phyloP scores from a whole-genome alignment of 768 basidiomycete species.

The Coprinopsis cinerea region DNA sequence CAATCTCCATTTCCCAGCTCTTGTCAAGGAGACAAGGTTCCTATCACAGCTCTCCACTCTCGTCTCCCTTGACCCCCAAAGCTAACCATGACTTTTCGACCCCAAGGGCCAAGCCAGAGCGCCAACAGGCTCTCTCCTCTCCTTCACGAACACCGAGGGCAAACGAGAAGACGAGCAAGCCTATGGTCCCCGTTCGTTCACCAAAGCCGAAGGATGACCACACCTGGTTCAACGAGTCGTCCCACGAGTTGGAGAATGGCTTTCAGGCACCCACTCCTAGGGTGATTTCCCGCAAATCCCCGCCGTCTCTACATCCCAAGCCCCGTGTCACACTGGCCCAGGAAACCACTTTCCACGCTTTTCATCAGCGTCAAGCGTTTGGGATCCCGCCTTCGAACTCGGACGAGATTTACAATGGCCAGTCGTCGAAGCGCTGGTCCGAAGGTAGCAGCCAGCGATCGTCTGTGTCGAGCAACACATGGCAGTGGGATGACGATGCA shows the following conservation, averaged over 20 bases:
- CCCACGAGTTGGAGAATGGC: not conserved
- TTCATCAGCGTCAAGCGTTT: conserved; percentile 43
- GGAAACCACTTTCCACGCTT: conserved; percentile 24
- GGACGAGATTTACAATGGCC: conserved; percentile 21
- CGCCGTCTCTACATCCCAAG: not conserved
- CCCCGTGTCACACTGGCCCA: not conserved
- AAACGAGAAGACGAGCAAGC: not conserved
- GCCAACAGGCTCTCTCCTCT: not conserved
- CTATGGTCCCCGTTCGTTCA: not conserved
- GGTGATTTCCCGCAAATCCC: not conserved
- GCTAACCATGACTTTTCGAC: not conserved
- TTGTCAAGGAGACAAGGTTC: not conserved
- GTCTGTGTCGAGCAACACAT: not conserved
- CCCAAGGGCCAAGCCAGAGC: not conserved
- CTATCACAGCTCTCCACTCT: not conserved
- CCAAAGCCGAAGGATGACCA: not conserved
- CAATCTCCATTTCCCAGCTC: not conserved
- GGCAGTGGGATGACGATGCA: not conserved
- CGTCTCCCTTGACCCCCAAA: not conserved
- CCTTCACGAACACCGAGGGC: not conserved
- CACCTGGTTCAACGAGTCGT: conserved; percentile 6
- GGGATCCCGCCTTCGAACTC: conserved; percentile 45
- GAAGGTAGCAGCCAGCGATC: not conserved
- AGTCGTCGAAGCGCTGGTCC: conserved; percentile 12
- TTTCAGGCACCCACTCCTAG: not conserved